Evolutionary conservation across 257 asterid genomes (phyloP), one percentile per base, ranked within the genome.

Genomic region (Lithospermum erythrorhizon): DNA sequence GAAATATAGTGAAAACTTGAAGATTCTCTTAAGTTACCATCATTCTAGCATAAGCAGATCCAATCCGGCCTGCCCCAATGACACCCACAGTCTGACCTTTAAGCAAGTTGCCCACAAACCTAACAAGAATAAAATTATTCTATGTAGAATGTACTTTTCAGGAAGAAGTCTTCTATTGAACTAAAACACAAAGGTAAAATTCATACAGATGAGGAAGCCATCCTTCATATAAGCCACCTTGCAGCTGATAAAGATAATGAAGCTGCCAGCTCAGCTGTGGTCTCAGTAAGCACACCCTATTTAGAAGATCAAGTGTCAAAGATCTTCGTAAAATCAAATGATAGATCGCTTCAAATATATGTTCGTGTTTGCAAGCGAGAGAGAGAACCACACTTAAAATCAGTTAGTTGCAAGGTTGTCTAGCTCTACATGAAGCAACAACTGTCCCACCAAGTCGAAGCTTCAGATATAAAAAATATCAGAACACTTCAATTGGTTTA

Each of bases 31-130:
- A 21, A 59, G 61, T 61, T 81, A 85, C 96, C 98, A 90, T 90
- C 96, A 88, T 90, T 86, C 98, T 85, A 63, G 98, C 98, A 72
- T 90, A 90, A 35, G 98, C 96, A 62, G 98, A 90, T 41, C 96
- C 96, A 61, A 90, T 90, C 4, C 96, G 95, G 71, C 98, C 98
- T 1, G 98, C 96, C 70, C 98, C 98, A 62, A 90, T 90, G 29
- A 90, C 98, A 48, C 98, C 98, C 57, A 90, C 96, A 0, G 96
- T 90, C 70, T 90, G 96, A 64, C 98, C 98, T 72, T 88, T 90
- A 45, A 90, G 95, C 67, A 90, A 90, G 83, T 90, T 90, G 16
- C 96, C 98, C 19, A 90, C 98, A 70, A 88, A 90, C 63, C 98
- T 90, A 66, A 61, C 59, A 55, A n/a, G 18, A 55, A 55, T 6